Evolutionary conservation across 306 rosid species (phyloP).

Genomic region (Aeschynomene evenia): DNA sequence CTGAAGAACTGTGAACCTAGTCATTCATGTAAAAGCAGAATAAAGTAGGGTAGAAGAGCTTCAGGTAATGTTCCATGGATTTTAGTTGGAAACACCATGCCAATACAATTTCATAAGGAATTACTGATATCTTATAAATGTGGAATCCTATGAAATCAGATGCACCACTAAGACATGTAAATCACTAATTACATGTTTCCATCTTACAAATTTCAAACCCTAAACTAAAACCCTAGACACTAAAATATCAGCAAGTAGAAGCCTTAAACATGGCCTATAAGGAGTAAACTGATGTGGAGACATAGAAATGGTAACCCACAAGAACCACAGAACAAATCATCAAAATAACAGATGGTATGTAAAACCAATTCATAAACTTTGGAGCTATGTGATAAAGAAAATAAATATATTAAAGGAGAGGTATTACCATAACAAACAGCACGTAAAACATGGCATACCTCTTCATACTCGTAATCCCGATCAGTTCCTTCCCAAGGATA

Average conservation of each 20-base stretch:
- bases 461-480: conserved; percentile 84
- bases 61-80: not conserved
- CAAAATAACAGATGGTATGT: not conserved
- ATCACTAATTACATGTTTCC: not conserved
- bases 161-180: not conserved
- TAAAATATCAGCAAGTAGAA: not conserved
- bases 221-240: not conserved
- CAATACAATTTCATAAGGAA: not conserved
- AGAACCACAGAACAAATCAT: not conserved
- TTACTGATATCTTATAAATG: not conserved
- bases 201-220: not conserved
- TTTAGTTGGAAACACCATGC: not conserved
- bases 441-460: conserved; percentile 47
- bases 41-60: not conserved
- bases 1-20: not conserved
- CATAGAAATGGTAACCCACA: not conserved
- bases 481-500: conserved; percentile 96
- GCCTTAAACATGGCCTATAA: not conserved
- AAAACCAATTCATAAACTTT: not conserved
- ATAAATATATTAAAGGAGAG: too few species aligned
- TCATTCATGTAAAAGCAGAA: not conserved
- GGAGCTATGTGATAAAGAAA: not conserved
- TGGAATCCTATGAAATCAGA: not conserved
- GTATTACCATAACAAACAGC: not conserved
- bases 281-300: not conserved